Percentiles rank a stretch among this genome's conserved stretches.
phyloP scores from a whole-genome alignment of 495 filamentous ascomycete species.

The Podospora sp. region DNA sequence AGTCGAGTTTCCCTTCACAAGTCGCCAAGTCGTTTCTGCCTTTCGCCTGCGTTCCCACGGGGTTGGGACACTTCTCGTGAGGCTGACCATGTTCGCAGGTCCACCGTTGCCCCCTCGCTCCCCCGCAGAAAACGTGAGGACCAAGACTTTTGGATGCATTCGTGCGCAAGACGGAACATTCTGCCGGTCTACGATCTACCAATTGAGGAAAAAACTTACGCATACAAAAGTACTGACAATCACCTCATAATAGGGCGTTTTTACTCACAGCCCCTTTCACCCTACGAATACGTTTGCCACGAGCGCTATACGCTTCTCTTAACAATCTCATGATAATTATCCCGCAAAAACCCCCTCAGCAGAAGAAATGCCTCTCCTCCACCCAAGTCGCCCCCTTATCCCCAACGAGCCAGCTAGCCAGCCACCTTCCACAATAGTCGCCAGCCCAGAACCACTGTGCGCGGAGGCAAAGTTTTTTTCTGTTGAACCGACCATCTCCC shows the following conservation, averaged over 20 bases:
- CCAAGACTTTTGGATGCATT: background rate
- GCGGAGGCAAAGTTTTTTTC: slow-evolving; percentile 1
- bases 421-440: slow-evolving; percentile 4
- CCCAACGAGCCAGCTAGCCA: background rate
- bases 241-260: slow-evolving; percentile 1
- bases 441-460: background rate
- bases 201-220: background rate
- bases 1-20: background rate
- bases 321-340: background rate
- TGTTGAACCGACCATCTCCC: background rate
- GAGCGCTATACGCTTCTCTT: background rate
- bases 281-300: background rate
- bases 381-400: background rate
- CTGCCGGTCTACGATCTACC: background rate
- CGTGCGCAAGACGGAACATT: background rate
- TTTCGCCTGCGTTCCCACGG: background rate
- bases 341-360: background rate
- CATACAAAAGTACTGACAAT: background rate
- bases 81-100: background rate
- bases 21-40: slow-evolving; percentile 2
- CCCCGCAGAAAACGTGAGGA: background rate
- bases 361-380: slow-evolving; percentile 1
- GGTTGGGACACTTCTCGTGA: slow-evolving; percentile 3
- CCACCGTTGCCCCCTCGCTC: background rate
- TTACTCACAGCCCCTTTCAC: background rate